These are phyloP conservation scores for Leccinum huronense DNA, from an alignment of 1,284 basidiomycete species.

Conservation along the genomic window DNA sequence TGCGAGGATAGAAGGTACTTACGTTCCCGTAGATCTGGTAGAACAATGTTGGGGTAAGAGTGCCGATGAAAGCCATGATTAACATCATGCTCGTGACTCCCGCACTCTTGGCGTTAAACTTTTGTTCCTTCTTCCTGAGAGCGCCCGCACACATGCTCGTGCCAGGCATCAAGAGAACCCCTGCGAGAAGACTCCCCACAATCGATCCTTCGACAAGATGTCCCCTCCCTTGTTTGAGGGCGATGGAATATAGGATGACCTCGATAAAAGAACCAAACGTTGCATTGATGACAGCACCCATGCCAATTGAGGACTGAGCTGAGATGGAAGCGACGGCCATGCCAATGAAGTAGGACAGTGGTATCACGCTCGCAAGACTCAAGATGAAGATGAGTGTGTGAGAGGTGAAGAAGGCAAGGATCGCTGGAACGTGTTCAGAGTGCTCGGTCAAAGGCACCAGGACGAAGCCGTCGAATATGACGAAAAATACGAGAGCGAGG, in stretches of 20 bases:
- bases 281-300: constrained; percentile 99
- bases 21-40: constrained; percentile 99
- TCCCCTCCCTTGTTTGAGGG: constrained; percentile 86
- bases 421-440: constrained; percentile 57
- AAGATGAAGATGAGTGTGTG: constrained; percentile 84
- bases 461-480: constrained; percentile 90
- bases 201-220: constrained; percentile 96
- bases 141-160: constrained; percentile 97
- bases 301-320: constrained; percentile 96
- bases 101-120: constrained; percentile 97
- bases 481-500: constrained; percentile 91
- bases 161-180: constrained; percentile 96
- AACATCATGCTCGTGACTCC: constrained; percentile 99
- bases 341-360: constrained; percentile 98
- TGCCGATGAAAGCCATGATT: constrained; percentile 99
- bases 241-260: constrained; percentile 91
- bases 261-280: constrained; percentile 99
- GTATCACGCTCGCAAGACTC: constrained; percentile 90
- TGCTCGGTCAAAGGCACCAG: constrained; percentile 72
- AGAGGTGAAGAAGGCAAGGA: constrained; percentile 72
- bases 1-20: constrained; percentile 38
- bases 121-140: constrained; percentile 89
- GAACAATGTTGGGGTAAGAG: constrained; percentile 93
- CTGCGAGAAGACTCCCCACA: constrained; percentile 91
- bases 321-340: constrained; percentile 99